Evolutionary conservation across 1,284 basidiomycete genomes (phyloP), one percentile per base, ranked within the genome.

Genomic region (Termitomyces sp.): DNA sequence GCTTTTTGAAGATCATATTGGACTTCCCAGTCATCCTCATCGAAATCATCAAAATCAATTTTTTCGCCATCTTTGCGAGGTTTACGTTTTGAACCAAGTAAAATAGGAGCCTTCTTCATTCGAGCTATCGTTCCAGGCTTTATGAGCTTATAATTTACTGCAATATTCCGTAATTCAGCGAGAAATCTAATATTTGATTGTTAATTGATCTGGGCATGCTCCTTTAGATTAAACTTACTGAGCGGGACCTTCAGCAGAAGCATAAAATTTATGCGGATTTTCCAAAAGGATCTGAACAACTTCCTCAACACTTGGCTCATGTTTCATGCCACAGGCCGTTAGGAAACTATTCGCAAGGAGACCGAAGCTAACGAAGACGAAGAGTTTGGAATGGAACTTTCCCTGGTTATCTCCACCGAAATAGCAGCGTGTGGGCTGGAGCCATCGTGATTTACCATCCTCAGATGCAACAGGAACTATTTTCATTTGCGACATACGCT

Each of bases 311-410:
- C 86, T 94, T 0, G 96, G 97, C 65, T 96, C 91, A 50, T 83
- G 84, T 65, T 87, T 88, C 17, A 95, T 92, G 19, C 96, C 96
- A 62, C 92, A 93, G 9, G 89, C 86, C 56, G 81, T 83, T 47
- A 99, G 74, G 71, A 99, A 97, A 2, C 81, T 76, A 61, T 94
- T 95, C 1, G 90, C 95, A 4, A 78, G 77, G 0, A 80, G 67
- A 0, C 95, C 96, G 68, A 96, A 98, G 69, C 98, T 88, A 46
- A 98, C 83, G 63, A 94, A 96, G 10, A 84, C 82, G 66, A 98
- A 97, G 6, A 92, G 68, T 64, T 86, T 86, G 1, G 88, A 88
- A 63, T 88, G 86, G 46, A 90, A 81, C 52, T 75, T 74, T 15
- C 77, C 78, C 31, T 75, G 74, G 0, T 75, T 68, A 38, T 76